Conservation (phyloP, 2,329 filamentous ascomycete genomes). For the Pseudocercospora cruenta region DNA sequence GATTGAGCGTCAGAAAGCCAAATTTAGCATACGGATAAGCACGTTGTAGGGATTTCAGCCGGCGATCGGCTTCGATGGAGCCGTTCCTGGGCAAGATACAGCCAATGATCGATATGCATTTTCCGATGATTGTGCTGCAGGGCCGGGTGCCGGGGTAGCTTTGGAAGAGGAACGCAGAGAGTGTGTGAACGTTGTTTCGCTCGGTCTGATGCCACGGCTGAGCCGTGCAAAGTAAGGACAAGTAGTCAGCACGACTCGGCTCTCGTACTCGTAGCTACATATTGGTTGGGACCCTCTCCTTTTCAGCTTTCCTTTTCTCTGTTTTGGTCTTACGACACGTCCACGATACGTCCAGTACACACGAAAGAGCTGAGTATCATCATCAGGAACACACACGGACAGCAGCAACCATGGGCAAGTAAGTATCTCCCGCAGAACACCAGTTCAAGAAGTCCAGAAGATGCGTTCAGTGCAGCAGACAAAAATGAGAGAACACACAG, state of each 20-base stretch:
- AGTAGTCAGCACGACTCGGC: neutral
- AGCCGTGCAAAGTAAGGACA: constrained; percentile 2
- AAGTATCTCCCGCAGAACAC: constrained; percentile 2
- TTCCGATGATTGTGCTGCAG: constrained; percentile 4
- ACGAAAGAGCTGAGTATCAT: neutral
- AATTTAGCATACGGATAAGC: constrained; percentile 5
- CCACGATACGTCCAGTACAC: neutral
- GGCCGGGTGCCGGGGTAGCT: neutral
- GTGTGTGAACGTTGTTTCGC: neutral
- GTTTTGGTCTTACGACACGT: neutral
- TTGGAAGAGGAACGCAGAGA: neutral
- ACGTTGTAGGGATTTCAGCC: neutral
- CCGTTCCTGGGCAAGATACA: constrained; percentile 1
- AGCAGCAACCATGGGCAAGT: constrained; percentile 23
- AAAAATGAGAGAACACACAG: neutral
- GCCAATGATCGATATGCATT: constrained; percentile 1
- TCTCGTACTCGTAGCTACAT: neutral
- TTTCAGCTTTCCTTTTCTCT: neutral
- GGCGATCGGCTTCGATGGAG: constrained; percentile 5
- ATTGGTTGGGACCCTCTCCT: constrained; percentile 6
- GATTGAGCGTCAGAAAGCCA: constrained; percentile 3
- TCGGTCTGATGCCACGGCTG: neutral
- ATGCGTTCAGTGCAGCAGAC: neutral
- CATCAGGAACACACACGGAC: neutral
- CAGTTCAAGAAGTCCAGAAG: neutral